A percentile compares a stretch with the other conserved stretches of the same genome.
Conservation (phyloP, 1,284 basidiomycete species). For the Puccinia novopanici region DNA sequence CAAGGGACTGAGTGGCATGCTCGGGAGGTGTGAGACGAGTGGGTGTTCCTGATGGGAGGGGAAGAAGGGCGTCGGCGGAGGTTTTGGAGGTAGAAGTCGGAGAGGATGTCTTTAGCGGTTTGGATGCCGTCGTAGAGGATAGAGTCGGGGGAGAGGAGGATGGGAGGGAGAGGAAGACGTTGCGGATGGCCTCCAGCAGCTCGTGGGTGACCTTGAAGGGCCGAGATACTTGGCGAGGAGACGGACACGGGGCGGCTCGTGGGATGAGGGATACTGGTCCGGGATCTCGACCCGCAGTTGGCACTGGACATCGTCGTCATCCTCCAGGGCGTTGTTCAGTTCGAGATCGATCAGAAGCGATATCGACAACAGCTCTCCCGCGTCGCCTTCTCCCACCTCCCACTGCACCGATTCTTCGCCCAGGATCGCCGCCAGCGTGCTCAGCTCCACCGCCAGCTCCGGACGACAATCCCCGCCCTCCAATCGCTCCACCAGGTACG, state of each 20-base stretch:
- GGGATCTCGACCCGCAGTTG: conserved; percentile 72
- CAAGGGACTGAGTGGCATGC: background rate
- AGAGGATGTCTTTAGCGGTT: conserved; percentile 66
- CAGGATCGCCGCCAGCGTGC: conserved; percentile 78
- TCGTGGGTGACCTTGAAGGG: conserved; percentile 71
- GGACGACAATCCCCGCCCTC: background rate
- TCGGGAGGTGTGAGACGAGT: no score
- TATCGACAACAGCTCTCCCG: background rate
- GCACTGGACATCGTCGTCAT: conserved; percentile 10
- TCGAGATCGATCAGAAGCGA: conserved; percentile 8
- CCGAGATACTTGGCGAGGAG: conserved; percentile 80
- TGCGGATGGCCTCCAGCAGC: conserved; percentile 67
- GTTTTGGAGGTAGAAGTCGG: conserved; percentile 61
- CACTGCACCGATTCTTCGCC: conserved; percentile 59
- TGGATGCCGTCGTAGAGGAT: conserved; percentile 87
- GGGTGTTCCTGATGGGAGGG: background rate
- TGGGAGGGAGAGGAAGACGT: conserved; percentile 71
- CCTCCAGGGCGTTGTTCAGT: background rate
- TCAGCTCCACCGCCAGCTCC: conserved; percentile 34
- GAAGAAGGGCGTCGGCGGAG: conserved; percentile 64
- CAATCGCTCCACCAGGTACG: background rate
- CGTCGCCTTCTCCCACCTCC: no score
- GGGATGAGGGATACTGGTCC: conserved; percentile 69
- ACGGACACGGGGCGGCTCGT: conserved; percentile 74
- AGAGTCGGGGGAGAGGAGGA: conserved; percentile 65